Evolutionary conservation across 257 asterid species (phyloP).

Genomic region (Solanum dulcamara): DNA sequence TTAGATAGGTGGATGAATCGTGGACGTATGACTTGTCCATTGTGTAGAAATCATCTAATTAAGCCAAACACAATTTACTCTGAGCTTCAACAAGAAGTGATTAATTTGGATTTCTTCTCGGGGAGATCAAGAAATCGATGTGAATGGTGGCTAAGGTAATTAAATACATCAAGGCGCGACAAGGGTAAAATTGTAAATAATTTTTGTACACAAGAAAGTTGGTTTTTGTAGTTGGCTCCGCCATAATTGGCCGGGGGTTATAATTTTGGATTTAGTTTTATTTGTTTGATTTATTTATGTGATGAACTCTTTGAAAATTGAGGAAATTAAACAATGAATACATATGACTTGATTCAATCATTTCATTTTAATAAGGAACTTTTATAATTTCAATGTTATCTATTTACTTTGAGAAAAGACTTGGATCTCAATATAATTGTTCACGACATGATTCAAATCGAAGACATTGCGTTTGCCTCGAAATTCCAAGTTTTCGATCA

Average conservation of each 20-base stretch:
- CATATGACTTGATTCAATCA: neutral
- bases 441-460: neutral
- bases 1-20: constrained; percentile 7
- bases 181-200: neutral
- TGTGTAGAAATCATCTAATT: constrained; percentile 3
- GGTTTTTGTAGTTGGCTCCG: neutral
- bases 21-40: constrained; percentile 8
- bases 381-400: neutral
- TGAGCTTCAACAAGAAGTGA: neutral
- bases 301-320: neutral
- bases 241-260: too few relatives aligned
- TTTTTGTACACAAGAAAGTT: neutral
- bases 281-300: neutral
- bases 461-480: too few relatives aligned
- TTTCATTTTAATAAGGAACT: neutral
- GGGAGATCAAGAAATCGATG: neutral
- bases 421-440: neutral
- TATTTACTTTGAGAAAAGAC: neutral
- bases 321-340: neutral
- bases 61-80: neutral
- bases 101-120: neutral
- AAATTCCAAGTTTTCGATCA: too few relatives aligned
- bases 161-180: neutral
- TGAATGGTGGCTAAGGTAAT: constrained; percentile 17
- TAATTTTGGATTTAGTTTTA: neutral